Evolutionary conservation across 306 rosid genomes (phyloP), one percentile per base, ranked within the genome.

Genomic region (Phaseolus lunatus): DNA sequence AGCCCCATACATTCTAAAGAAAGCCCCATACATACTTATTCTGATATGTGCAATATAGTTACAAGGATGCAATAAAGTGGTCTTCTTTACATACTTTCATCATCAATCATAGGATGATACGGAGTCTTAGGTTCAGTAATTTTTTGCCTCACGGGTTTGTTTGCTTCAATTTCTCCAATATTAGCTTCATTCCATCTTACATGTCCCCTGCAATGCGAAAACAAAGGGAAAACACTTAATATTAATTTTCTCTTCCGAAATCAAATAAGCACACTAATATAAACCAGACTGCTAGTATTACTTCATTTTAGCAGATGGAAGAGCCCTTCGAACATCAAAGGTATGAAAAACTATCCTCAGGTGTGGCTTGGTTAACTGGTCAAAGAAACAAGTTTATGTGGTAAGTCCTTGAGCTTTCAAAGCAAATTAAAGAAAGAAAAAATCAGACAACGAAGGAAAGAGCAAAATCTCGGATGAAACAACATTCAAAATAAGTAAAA

Each of bases 71-170:
- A 82, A 84, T 50, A 47, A 47, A 81, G n/a, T 23, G 72, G 64
- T 64, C 37, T 64, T 78, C 44, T 45, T 13, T 63, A 67, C 87
- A 50, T 85, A 85, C 91, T 73, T 56, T 85, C 84, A 12, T 85
- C 87, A 29, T 77, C 85, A 54, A 83, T 18, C 85, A 80, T 82
- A 43, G 84, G 87, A 66, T 83, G 91, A 80, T 73, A 87, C 0
- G 88, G 88, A 54, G 91, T 87, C 85, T 87, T 87, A 11, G 91
- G 88, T 80, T 87, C 91, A 15, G 82, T 78, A 54, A 87, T 87
- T 76, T 87, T 87, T 78, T 85, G 84, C 85, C 88, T 78, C 79
- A 78, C 78, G 1, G 91, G 91, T 53, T 85, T 85, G 29, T 58
- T 77, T 82, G 82, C 80, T 76, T 87, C 88, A 69, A 85, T 87